A percentile compares a stretch with the other conserved stretches of the same genome.
These are phyloP conservation scores for Monosporascus sp. DNA, from an alignment of 2,329 filamentous ascomycete species.

Conservation along the genomic window DNA sequence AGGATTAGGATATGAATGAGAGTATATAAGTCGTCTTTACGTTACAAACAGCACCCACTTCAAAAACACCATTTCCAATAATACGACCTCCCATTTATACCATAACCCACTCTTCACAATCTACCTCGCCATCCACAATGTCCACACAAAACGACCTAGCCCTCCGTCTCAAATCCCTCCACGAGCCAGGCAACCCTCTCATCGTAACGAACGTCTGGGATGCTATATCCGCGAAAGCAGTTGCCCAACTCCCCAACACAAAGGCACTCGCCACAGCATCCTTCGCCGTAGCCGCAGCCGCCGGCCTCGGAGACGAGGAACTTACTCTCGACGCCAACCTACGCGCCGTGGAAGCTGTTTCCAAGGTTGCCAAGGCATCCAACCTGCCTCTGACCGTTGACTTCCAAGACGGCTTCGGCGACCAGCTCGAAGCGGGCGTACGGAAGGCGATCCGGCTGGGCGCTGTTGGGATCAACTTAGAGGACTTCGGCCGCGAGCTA, in stretches of 20 bases:
- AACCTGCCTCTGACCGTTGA: slow-evolving; percentile 43
- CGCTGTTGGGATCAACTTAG: slow-evolving; percentile 47
- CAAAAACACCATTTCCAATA: not conserved
- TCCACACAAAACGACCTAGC: not conserved
- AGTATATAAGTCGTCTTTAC: too few species aligned
- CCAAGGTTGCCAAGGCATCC: slow-evolving; percentile 22
- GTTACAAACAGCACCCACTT: too few species aligned
- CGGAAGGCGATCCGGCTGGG: slow-evolving; percentile 36
- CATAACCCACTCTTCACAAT: not conserved
- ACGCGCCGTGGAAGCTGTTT: slow-evolving; percentile 33
- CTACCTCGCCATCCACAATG: not conserved
- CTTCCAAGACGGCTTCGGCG: slow-evolving; percentile 46
- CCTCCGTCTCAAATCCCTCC: not conserved
- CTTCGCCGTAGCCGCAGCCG: slow-evolving; percentile 33
- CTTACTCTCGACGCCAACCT: slow-evolving; percentile 41
- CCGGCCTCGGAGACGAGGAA: slow-evolving; percentile 31
- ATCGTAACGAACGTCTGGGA: slow-evolving; percentile 46
- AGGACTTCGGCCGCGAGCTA: slow-evolving; percentile 36
- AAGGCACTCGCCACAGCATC: slow-evolving; percentile 36
- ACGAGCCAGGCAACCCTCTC: slow-evolving; percentile 32
- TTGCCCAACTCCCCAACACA: slow-evolving; percentile 29
- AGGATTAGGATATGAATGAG: too few species aligned
- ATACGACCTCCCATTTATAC: not conserved
- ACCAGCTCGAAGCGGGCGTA: slow-evolving; percentile 34
- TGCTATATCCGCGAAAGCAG: slow-evolving; percentile 32